phyloP scores from a whole-genome alignment of 2,329 filamentous ascomycete genomes.

The Mycosphaerella sp. region DNA sequence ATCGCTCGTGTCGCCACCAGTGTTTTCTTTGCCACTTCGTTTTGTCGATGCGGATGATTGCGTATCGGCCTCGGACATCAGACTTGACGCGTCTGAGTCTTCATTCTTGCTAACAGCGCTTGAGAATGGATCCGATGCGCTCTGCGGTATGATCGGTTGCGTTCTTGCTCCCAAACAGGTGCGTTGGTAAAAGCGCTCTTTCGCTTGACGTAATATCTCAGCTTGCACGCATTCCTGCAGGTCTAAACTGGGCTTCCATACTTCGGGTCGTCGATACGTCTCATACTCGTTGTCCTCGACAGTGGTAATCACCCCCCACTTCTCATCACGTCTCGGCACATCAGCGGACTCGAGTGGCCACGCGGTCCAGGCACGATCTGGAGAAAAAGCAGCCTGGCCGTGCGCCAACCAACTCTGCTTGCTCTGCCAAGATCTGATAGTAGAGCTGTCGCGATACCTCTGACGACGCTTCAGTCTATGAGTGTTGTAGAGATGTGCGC shows the following conservation, averaged over 20 bases:
- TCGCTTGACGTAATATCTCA: slow-evolving; percentile 59
- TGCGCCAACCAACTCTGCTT: slow-evolving; percentile 38
- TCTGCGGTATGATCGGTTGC: background rate
- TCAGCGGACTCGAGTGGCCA: slow-evolving; percentile 66
- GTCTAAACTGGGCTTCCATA: slow-evolving; percentile 50
- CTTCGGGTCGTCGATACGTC: slow-evolving; percentile 16
- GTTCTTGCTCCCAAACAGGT: background rate
- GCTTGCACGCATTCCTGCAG: slow-evolving; percentile 68
- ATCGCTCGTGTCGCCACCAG: no score
- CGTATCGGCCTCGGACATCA: background rate
- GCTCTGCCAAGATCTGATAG: slow-evolving; percentile 33
- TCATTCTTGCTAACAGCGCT: background rate
- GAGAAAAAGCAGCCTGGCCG: slow-evolving; percentile 37
- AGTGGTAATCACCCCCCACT: slow-evolving; percentile 37
- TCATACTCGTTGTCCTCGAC: slow-evolving; percentile 12
- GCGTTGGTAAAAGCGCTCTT: slow-evolving; percentile 44
- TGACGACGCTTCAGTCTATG: slow-evolving; percentile 58
- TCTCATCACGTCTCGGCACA: slow-evolving; percentile 56
- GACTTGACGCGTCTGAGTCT: background rate
- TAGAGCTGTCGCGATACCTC: background rate
- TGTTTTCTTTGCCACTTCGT: background rate
- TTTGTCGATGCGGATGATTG: background rate
- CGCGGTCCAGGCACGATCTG: slow-evolving; percentile 65
- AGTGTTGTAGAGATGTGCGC: slow-evolving; percentile 72
- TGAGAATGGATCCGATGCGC: background rate